Conservation (phyloP, 148 eudicot genomes). For the Rhododendron molle region DNA sequence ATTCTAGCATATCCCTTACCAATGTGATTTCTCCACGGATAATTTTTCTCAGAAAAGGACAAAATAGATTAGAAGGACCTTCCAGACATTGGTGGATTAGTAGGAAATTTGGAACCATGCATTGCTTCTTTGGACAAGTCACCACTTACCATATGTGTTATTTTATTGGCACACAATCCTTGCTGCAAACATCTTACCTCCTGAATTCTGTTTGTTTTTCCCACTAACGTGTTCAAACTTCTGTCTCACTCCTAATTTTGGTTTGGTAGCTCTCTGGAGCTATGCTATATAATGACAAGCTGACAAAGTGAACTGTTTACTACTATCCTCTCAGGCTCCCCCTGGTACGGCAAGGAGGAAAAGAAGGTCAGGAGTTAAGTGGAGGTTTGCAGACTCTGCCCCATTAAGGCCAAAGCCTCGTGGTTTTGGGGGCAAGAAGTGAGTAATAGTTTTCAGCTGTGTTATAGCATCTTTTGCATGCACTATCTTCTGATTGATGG, state of each 20-base stretch:
- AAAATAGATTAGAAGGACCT: not conserved
- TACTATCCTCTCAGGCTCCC: conserved; percentile 56
- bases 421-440: conserved; percentile 75
- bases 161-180: too few relatives aligned
- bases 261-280: conserved; percentile 2
- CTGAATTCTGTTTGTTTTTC: not conserved
- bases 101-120: not conserved
- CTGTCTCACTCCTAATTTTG: not conserved
- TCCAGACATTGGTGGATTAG: not conserved
- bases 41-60: not conserved
- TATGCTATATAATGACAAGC: not conserved
- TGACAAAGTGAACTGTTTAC: not conserved
- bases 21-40: not conserved
- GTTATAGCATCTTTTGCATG: conserved; percentile 8
- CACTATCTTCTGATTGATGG: conserved; percentile 27
- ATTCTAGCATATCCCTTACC: not conserved
- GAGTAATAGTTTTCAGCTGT: conserved; percentile 10
- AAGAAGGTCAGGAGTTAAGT: conserved; percentile 57
- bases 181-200: not conserved
- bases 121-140: not conserved
- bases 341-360: conserved; percentile 87
- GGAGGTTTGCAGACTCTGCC: conserved; percentile 57
- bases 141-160: not conserved
- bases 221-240: not conserved
- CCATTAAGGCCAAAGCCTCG: conserved; percentile 68